Percentiles rank a stretch among this genome's conserved stretches.
Evolutionary conservation across 176 grass and related monocot genomes (phyloP).

Genomic region (Oryza glaberrima): DNA sequence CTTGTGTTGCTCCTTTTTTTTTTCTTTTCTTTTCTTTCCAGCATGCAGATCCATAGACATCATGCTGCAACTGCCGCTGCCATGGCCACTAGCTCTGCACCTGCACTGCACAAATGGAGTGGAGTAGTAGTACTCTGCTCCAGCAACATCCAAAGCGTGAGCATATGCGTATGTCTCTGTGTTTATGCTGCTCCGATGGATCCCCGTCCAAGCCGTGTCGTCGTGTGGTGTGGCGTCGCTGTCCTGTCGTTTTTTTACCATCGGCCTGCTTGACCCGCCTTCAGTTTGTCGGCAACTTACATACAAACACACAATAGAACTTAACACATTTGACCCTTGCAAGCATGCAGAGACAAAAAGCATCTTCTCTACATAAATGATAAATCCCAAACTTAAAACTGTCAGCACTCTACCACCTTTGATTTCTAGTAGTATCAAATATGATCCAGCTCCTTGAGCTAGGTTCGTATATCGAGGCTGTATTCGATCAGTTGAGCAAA

Average conservation of each 20-base stretch:
- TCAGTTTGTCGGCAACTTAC: not conserved
- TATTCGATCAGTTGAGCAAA: no score
- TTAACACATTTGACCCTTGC: not conserved
- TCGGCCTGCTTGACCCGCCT: not conserved
- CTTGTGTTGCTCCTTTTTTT: not conserved
- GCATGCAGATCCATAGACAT: conserved; percentile 22
- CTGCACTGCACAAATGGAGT: no score
- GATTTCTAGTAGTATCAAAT: not conserved
- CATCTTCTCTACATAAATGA: not conserved
- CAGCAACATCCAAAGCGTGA: not conserved
- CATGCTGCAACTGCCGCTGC: conserved; percentile 25
- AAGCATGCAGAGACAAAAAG: not conserved
- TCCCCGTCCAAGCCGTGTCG: not conserved
- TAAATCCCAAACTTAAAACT: not conserved
- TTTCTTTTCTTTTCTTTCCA: not conserved
- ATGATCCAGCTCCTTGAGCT: not conserved
- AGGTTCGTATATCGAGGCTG: no score
- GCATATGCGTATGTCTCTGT: not conserved
- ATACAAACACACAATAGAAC: not conserved
- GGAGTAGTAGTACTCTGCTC: not conserved
- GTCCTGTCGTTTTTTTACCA: not conserved
- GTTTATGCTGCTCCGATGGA: not conserved
- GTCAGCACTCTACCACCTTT: not conserved
- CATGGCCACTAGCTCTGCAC: conserved; percentile 15
- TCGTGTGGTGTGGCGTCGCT: not conserved